Conservation (phyloP, 2,329 filamentous ascomycete genomes). For the Aureobasidium sp. region DNA sequence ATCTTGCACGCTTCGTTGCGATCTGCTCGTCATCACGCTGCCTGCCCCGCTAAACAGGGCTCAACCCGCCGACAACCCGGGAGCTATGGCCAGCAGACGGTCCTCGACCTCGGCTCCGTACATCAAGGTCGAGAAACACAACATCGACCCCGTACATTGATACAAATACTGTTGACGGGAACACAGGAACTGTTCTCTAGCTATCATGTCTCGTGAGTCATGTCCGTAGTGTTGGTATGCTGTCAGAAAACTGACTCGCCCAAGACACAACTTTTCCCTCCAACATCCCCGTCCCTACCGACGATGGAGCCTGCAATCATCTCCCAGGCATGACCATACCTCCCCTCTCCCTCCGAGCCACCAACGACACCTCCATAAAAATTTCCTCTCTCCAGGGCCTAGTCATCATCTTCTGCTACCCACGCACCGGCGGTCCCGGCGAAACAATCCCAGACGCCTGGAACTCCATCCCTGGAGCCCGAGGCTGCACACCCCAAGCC, state of each 20-base stretch:
- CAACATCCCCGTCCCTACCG: slow-evolving; percentile 32
- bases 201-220: slow-evolving; percentile 4
- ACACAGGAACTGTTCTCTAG: not conserved
- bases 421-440: slow-evolving; percentile 33
- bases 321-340: slow-evolving; percentile 27
- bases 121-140: slow-evolving; percentile 8
- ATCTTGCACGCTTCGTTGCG: not conserved
- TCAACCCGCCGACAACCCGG: not conserved
- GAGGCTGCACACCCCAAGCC: slow-evolving; percentile 40
- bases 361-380: slow-evolving; percentile 27
- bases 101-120: not conserved
- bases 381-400: slow-evolving; percentile 32
- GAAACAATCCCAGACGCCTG: slow-evolving; percentile 36
- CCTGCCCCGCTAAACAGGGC: not conserved
- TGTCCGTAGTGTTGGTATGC: no score
- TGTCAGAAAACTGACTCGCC: not conserved
- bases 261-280: slow-evolving; percentile 25
- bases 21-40: slow-evolving; percentile 5
- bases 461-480: slow-evolving; percentile 38
- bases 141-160: not conserved
- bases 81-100: not conserved
- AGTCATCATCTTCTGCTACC: slow-evolving; percentile 39
- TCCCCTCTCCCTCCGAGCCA: slow-evolving; percentile 29
- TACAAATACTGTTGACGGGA: not conserved
- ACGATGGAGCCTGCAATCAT: slow-evolving; percentile 37